phyloP scores from a whole-genome alignment of 2,329 filamentous ascomycete species.

The Madurella mycetomatis region DNA sequence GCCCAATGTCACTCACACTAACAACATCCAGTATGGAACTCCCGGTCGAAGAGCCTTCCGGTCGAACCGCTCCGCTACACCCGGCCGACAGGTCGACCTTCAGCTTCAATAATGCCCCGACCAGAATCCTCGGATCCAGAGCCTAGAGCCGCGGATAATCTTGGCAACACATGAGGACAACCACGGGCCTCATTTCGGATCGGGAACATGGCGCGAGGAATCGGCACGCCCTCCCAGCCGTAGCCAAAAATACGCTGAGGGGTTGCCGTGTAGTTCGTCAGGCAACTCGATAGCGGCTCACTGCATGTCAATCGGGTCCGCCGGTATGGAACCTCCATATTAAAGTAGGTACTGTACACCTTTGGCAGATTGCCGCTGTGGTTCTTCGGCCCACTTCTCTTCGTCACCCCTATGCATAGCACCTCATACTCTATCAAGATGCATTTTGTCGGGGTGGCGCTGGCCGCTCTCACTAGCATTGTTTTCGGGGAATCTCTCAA shows the following conservation, averaged over 20 bases:
- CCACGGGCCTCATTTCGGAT: slow-evolving; percentile 5
- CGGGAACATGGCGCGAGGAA: not conserved
- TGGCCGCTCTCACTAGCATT: slow-evolving; percentile 11
- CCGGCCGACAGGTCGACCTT: too few species aligned
- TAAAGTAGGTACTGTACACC: not conserved
- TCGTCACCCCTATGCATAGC: not conserved
- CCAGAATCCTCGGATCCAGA: not conserved
- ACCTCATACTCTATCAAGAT: slow-evolving; percentile 2
- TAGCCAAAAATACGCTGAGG: not conserved
- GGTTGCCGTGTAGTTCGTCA: not conserved
- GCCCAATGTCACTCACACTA: slow-evolving; percentile 14
- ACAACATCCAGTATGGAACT: not conserved
- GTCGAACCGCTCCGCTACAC: not conserved
- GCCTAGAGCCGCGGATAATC: slow-evolving; percentile 8
- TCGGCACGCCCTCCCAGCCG: not conserved
- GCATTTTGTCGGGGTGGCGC: slow-evolving; percentile 4
- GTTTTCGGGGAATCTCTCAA: slow-evolving; percentile 30
- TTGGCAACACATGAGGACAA: not conserved
- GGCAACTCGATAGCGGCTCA: not conserved
- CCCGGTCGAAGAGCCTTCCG: slow-evolving; percentile 4
- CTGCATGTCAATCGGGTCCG: not conserved
- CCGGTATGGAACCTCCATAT: slow-evolving; percentile 9
- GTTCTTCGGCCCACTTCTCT: not conserved
- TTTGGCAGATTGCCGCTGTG: not conserved
- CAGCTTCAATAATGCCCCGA: not conserved